Evolutionary conservation across 805 yeast genomes (phyloP), one percentile per base, ranked within the genome.

Genomic region (Metschnikowia peoriensis): DNA sequence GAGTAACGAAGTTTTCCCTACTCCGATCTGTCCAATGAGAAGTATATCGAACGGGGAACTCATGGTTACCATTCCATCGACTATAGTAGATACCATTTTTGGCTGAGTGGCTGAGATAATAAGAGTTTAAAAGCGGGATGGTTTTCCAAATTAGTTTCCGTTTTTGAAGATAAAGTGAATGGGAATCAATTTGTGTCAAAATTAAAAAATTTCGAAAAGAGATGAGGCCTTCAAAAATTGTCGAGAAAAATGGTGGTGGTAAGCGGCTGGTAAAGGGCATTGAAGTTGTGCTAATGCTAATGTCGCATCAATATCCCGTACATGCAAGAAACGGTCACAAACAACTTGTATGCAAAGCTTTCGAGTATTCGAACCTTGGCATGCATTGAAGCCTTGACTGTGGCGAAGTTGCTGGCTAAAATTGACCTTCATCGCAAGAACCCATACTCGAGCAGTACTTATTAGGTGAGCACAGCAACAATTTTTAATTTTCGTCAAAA

Each of bases 1-100:
- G 17, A 59, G 52, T 44, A 59, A 41, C 11, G 60, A 28, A 14
- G 56, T 54, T 37, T 59, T 59, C 14, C 62, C 62, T 8, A 59
- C 54, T 12, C 56, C 56, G 8, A 47, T 28, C 16, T 47, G 53
- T 14, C 62, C 62, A 15, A 59, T 52, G 28, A 59, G 53, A 28
- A 59, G 55, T 8, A 59, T 47, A 38, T 59, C 62, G 38, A 56
- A 56, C 12, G 44, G 49, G 29, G 50, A 42, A 41, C 52, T 54
- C 46, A 58, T 39, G 17, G 59, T 46, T 27, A 57, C 28, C 16
- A 55, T 52, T 22, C 56, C 51, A 42, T 58, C 62, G 16, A 52
- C 46, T 29, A 54, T 50, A 15, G 53, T 50, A 15, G 45, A 50
- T 49, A 50, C 38, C 28, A 16, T 46, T 29, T 16, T 32, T 32